These are phyloP conservation scores for Paecilomyces fulvus DNA, from an alignment of 2,329 filamentous ascomycete species.

Conservation along the genomic window DNA sequence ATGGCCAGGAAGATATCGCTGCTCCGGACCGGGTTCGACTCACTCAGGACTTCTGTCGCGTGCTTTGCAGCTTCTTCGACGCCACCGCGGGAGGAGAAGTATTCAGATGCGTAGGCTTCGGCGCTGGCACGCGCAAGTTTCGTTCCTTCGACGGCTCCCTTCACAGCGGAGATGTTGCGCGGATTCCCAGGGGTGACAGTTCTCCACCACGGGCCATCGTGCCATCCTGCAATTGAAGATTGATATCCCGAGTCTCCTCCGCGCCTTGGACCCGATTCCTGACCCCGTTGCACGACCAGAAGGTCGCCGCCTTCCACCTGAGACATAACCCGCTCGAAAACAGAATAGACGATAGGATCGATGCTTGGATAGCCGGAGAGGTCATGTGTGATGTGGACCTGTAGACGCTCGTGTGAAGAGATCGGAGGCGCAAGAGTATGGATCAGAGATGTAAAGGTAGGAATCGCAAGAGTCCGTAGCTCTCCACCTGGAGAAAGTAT, in stretches of 20 bases:
- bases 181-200: constrained; percentile 47
- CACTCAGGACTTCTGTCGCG: constrained; percentile 69
- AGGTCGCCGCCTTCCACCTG: constrained; percentile 96
- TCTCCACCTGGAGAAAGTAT: constrained; percentile 60
- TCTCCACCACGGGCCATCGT: constrained; percentile 95
- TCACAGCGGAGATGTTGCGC: constrained; percentile 70
- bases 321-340: constrained; percentile 95
- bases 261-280: constrained; percentile 67
- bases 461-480: constrained; percentile 74
- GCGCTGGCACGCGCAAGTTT: constrained; percentile 86
- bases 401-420: constrained; percentile 88
- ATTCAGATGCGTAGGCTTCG: constrained; percentile 79
- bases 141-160: constrained; percentile 74
- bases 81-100: constrained; percentile 69
- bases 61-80: constrained; percentile 70
- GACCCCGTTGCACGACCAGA: constrained; percentile 85
- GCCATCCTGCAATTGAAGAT: constrained; percentile 55
- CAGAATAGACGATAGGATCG: constrained; percentile 82
- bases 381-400: constrained; percentile 96
- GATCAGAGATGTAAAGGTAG: constrained; percentile 89
- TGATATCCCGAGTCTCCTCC: constrained; percentile 25
- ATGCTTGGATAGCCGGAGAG: constrained; percentile 89
- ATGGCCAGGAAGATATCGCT: constrained; percentile 95
- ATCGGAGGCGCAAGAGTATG: constrained; percentile 95
- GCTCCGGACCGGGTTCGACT: constrained; percentile 81